phyloP scores from a whole-genome alignment of 2,329 filamentous ascomycete species.

The Ascosphaera pollenicola region DNA sequence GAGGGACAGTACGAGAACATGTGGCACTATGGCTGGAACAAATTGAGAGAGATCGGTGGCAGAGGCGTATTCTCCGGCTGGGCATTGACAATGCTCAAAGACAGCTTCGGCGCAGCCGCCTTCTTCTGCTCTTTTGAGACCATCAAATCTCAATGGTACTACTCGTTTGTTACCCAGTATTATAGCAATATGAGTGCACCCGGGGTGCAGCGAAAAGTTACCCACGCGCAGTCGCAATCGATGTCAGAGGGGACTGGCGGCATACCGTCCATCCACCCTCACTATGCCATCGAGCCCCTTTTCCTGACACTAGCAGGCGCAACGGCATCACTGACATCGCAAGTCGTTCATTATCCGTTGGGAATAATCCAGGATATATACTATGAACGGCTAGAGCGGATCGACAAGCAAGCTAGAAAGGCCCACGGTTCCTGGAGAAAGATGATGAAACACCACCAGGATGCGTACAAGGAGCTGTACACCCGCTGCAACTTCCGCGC shows the following conservation, averaged over 20 bases:
- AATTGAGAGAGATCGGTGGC: constrained; percentile 35
- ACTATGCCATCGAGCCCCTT: constrained; percentile 39
- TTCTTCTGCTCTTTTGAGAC: constrained; percentile 44
- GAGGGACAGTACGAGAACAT: constrained; percentile 36
- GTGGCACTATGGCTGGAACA: constrained; percentile 39
- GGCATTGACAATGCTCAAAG: constrained; percentile 35
- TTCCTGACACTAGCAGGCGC: constrained; percentile 39
- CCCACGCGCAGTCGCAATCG: constrained; percentile 6
- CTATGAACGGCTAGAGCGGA: constrained; percentile 34
- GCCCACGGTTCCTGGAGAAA: constrained; percentile 17
- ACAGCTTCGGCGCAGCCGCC: constrained; percentile 35
- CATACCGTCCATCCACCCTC: constrained; percentile 31
- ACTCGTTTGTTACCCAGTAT: constrained; percentile 35
- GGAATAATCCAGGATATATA: constrained; percentile 37
- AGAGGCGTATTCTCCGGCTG: constrained; percentile 43
- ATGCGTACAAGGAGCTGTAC: constrained; percentile 38
- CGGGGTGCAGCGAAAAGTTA: too few species aligned
- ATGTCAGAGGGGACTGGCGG: constrained; percentile 12
- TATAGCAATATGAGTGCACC: constrained; percentile 23
- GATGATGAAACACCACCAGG: constrained; percentile 32
- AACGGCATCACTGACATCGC: constrained; percentile 34
- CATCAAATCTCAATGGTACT: constrained; percentile 40
- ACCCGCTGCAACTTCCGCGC: constrained; percentile 31
- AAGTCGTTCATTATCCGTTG: constrained; percentile 36
- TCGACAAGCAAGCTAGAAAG: constrained; percentile 30